A percentile compares a stretch with the other conserved stretches of the same genome.
These are phyloP conservation scores for Echites panduratus DNA, from an alignment of 257 asterid species.

Conservation along the genomic window DNA sequence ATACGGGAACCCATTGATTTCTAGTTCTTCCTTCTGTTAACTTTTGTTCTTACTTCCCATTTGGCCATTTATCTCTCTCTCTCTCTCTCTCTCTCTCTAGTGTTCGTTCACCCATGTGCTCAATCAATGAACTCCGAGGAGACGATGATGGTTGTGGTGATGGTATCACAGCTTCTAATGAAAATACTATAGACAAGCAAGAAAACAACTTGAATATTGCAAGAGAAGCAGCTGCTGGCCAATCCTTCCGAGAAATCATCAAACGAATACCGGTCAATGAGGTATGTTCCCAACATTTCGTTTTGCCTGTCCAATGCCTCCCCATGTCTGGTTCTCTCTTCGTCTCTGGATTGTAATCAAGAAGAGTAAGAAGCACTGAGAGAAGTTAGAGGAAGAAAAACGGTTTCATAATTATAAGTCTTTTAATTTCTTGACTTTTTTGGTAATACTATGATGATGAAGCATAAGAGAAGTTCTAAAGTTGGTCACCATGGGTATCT, in stretches of 20 bases:
- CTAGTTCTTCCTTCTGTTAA: neutral
- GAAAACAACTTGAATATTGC: neutral
- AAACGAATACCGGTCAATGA: constrained; percentile 17
- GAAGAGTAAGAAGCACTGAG: neutral
- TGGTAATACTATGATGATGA: constrained; percentile 18
- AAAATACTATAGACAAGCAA: neutral
- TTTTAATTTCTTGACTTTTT: constrained; percentile 2
- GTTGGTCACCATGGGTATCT: too few species aligned
- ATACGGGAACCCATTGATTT: neutral
- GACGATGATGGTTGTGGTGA: constrained; percentile 5
- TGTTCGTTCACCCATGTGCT: constrained; percentile 13
- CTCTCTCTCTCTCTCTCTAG: neutral
- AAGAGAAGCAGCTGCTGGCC: neutral
- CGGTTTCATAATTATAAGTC: neutral
- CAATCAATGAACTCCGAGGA: constrained; percentile 14
- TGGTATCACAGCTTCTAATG: neutral
- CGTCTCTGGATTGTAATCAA: neutral
- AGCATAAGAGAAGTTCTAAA: too few species aligned
- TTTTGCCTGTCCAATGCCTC: too few species aligned
- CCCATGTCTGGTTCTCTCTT: too few species aligned
- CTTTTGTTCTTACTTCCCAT: neutral
- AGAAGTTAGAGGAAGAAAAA: neutral
- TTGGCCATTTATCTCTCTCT: neutral
- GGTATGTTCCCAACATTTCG: too few species aligned
- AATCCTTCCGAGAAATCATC: neutral